phyloP scores from a whole-genome alignment of 108 stramenopile genomes.

The Nitzschia sp. region DNA sequence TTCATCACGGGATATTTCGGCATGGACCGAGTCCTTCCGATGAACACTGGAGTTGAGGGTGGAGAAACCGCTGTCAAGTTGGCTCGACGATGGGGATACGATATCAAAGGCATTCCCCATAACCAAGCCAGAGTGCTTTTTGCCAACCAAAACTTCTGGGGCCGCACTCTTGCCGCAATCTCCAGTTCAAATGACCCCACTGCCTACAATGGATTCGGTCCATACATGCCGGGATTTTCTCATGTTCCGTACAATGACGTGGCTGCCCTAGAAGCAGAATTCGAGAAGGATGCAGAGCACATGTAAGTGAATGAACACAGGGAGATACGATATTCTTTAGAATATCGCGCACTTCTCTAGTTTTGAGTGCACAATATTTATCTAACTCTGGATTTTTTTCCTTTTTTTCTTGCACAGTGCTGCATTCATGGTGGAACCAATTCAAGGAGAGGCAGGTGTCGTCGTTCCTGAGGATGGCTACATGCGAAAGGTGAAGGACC shows the following conservation, averaged over 20 bases:
- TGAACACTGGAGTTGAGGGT: conserved; percentile 99
- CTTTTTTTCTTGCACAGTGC: conserved; percentile 66
- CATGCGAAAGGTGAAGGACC: conserved; percentile 82
- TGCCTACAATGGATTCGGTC: conserved; percentile 91
- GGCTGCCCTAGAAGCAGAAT: conserved; percentile 79
- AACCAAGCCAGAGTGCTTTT: conserved; percentile 92
- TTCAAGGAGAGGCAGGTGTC: conserved; percentile 99
- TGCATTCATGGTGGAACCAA: conserved; percentile 99
- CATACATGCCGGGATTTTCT: conserved; percentile 95
- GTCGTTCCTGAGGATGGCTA: conserved; percentile 97
- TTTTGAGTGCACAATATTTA: neutral
- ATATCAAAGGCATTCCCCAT: conserved; percentile 91
- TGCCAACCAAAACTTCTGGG: conserved; percentile 99
- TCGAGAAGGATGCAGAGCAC: conserved; percentile 72
- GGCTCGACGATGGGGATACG: conserved; percentile 92
- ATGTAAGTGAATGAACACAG: conserved; percentile 14
- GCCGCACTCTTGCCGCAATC: conserved; percentile 98
- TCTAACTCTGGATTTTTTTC: neutral
- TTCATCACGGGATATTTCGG: conserved; percentile 91
- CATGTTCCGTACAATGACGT: conserved; percentile 90
- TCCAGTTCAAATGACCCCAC: conserved; percentile 93
- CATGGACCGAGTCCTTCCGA: conserved; percentile 97
- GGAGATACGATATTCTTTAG: neutral
- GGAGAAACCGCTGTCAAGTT: conserved; percentile 98
- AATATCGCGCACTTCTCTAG: neutral